These are phyloP conservation scores for Xerocomus tenax DNA, from an alignment of 1,284 basidiomycete genomes.

Conservation along the genomic window DNA sequence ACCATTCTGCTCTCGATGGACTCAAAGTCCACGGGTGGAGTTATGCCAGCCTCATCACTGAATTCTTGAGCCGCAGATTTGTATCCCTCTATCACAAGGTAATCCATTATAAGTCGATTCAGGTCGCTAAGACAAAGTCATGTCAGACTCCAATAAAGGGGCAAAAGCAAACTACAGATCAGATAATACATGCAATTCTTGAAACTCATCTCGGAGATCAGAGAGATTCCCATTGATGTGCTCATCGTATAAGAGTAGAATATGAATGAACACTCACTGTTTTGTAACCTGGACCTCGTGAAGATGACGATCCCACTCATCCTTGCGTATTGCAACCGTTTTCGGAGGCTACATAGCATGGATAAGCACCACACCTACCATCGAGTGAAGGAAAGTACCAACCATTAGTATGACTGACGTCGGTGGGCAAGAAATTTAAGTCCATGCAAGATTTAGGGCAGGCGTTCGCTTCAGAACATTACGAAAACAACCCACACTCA, in stretches of 20 bases:
- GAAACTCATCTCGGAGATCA: slow-evolving; percentile 57
- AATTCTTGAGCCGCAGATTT: slow-evolving; percentile 94
- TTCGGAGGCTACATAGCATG: slow-evolving; percentile 34
- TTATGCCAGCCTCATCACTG: slow-evolving; percentile 75
- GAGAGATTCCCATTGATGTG: slow-evolving; percentile 81
- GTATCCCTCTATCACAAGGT: slow-evolving; percentile 95
- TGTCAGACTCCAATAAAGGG: slow-evolving; percentile 33
- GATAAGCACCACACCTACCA: slow-evolving; percentile 1
- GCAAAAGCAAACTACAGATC: slow-evolving; percentile 32
- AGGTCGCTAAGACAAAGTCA: slow-evolving; percentile 56
- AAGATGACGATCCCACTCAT: slow-evolving; percentile 69
- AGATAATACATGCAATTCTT: slow-evolving; percentile 76
- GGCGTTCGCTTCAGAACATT: slow-evolving; percentile 12
- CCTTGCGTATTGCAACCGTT: slow-evolving; percentile 46
- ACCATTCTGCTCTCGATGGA: slow-evolving; percentile 90
- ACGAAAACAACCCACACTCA: background rate
- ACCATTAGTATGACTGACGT: slow-evolving; percentile 25
- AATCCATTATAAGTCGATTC: slow-evolving; percentile 95
- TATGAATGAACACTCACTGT: slow-evolving; percentile 47
- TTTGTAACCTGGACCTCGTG: slow-evolving; percentile 71
- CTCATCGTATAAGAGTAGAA: slow-evolving; percentile 43
- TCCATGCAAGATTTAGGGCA: slow-evolving; percentile 27
- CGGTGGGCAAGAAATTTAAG: slow-evolving; percentile 22
- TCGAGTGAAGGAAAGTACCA: slow-evolving; percentile 14
- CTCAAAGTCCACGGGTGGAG: slow-evolving; percentile 75